Conservation (phyloP, 306 rosid genomes). For the Quercus cerris region DNA sequence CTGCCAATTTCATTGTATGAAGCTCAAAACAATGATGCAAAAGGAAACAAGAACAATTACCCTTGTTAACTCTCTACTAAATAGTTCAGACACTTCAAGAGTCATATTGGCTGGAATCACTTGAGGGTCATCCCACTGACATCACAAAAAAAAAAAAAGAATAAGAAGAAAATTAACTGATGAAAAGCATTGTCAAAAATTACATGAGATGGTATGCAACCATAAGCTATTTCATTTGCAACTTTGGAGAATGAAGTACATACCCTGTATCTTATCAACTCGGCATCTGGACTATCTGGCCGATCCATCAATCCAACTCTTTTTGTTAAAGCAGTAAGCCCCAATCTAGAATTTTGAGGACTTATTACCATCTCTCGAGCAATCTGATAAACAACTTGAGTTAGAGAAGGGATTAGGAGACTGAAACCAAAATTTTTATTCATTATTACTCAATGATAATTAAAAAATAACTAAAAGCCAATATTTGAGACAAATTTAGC, state of each 20-base stretch:
- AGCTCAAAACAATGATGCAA: constrained; percentile 21
- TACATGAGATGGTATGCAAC: background rate
- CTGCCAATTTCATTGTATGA: constrained; percentile 10
- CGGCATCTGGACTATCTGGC: constrained; percentile 82
- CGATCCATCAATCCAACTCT: constrained; percentile 68
- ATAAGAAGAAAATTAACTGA: constrained; percentile 21
- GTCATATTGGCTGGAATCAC: constrained; percentile 86
- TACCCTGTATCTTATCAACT: constrained; percentile 92
- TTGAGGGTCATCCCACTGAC: constrained; percentile 94
- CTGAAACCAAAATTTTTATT: background rate
- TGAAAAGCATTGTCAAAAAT: background rate
- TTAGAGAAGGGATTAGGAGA: constrained; percentile 1
- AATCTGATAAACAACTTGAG: constrained; percentile 51
- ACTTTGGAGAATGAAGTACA: constrained; percentile 20
- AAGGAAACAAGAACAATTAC: constrained; percentile 41
- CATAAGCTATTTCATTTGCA: background rate
- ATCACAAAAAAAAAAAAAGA: constrained; percentile 18
- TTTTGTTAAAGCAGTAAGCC: constrained; percentile 72
- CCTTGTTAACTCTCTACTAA: constrained; percentile 93
- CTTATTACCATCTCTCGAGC: constrained; percentile 99
- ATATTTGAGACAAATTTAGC: no score
- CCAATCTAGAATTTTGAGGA: constrained; percentile 87
- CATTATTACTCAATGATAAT: background rate
- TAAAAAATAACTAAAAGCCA: no score
- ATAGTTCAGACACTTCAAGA: constrained; percentile 85